These are phyloP conservation scores for Lyophyllum semitale DNA, from an alignment of 768 basidiomycete species.

Conservation along the genomic window DNA sequence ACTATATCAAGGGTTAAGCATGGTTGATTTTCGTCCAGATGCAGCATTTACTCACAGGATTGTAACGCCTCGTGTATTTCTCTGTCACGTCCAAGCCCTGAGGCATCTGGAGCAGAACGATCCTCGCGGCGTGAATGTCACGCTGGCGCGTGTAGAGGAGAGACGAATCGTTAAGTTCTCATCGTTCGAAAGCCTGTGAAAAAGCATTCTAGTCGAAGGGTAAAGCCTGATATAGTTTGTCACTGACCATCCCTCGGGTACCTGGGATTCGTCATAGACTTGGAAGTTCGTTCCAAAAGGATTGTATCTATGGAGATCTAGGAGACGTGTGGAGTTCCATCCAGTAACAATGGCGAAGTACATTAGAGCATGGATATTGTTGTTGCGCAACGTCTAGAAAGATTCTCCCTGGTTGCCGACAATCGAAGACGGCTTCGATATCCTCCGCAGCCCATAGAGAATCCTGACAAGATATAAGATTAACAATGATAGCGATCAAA, in stretches of 20 bases:
- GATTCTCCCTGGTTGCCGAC: constrained; percentile 91
- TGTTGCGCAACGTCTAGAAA: constrained; percentile 78
- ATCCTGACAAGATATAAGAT: constrained; percentile 56
- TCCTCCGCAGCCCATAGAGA: constrained; percentile 98
- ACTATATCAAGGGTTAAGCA: no score
- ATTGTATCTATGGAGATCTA: constrained; percentile 85
- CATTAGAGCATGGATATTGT: constrained; percentile 87
- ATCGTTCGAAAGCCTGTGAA: constrained; percentile 71
- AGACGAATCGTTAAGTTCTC: constrained; percentile 77
- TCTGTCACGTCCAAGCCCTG: constrained; percentile 71
- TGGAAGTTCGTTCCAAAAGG: constrained; percentile 54
- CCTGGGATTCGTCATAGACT: constrained; percentile 35
- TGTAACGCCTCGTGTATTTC: constrained; percentile 60
- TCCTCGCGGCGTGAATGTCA: constrained; percentile 82
- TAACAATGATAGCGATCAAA: not conserved
- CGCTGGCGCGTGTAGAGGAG: constrained; percentile 71
- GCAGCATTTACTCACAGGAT: constrained; percentile 58
- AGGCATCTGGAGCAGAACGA: constrained; percentile 84
- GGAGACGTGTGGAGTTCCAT: constrained; percentile 85
- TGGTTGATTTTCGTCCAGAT: no score
- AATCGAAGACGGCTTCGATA: constrained; percentile 96
- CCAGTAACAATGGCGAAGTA: constrained; percentile 98
- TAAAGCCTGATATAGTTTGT: not conserved
- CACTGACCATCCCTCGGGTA: constrained; percentile 47
- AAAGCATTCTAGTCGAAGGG: not conserved